Percentiles rank a stretch among this genome's conserved stretches.
Conservation (phyloP, 2,329 filamentous ascomycete species). For the Colletotrichum cordylinicola region DNA sequence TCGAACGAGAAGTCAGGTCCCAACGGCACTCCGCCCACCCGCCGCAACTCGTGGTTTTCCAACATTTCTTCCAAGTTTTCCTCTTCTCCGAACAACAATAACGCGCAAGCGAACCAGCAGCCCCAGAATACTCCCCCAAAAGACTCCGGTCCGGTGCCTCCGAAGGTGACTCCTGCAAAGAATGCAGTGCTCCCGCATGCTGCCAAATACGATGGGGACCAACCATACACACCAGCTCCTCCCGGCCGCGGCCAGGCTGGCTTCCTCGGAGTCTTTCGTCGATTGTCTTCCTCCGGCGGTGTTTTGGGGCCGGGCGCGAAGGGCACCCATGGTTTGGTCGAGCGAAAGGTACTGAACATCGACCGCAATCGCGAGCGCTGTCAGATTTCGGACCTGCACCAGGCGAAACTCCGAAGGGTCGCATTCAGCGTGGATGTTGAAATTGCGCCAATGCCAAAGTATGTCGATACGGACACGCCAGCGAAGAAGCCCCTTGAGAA, state of each 20-base stretch:
- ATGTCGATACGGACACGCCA: slow-evolving; percentile 64
- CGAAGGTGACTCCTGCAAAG: slow-evolving; percentile 55
- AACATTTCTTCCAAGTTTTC: slow-evolving; percentile 94
- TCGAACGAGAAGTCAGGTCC: slow-evolving; percentile 35
- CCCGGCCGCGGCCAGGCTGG: slow-evolving; percentile 72
- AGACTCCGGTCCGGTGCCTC: slow-evolving; percentile 33
- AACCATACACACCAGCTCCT: slow-evolving; percentile 76
- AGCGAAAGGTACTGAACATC: slow-evolving; percentile 83
- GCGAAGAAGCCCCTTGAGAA: slow-evolving; percentile 49
- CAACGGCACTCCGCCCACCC: slow-evolving; percentile 44
- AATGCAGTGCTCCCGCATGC: slow-evolving; percentile 67
- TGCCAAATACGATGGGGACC: slow-evolving; percentile 60
- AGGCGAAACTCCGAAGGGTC: slow-evolving; percentile 82
- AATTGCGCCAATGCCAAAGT: slow-evolving; percentile 86
- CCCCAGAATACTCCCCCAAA: slow-evolving; percentile 38
- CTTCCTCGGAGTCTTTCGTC: slow-evolving; percentile 82
- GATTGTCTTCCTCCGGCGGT: slow-evolving; percentile 74
- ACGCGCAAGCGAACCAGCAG: slow-evolving; percentile 37
- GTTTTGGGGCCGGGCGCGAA: slow-evolving; percentile 53
- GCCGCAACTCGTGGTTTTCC: slow-evolving; percentile 88
- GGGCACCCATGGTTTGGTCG: slow-evolving; percentile 71
- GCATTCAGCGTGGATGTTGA: slow-evolving; percentile 98
- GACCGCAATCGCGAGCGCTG: slow-evolving; percentile 82
- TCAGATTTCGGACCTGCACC: slow-evolving; percentile 78
- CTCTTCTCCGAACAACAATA: slow-evolving; percentile 50